These are phyloP conservation scores for Coemansia sp. DNA, from an alignment of 192 early-diverging fungal species.

Conservation along the genomic window DNA sequence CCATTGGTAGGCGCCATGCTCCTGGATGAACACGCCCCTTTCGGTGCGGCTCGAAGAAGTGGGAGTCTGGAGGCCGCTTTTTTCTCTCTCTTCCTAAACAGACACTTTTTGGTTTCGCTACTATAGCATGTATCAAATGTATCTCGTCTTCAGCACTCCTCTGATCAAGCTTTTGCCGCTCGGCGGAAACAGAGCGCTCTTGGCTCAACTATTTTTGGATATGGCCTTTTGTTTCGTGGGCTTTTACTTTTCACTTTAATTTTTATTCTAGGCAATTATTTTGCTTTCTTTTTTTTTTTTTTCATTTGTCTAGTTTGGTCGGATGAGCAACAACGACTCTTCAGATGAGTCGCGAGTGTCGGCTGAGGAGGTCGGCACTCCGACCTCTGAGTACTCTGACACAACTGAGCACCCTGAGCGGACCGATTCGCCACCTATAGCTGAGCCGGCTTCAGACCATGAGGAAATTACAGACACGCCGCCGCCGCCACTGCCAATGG, in stretches of 20 bases:
- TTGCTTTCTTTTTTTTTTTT: neutral
- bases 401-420: conserved; percentile 1
- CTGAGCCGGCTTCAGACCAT: neutral
- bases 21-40: conserved; percentile 18
- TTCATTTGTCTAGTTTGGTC: neutral
- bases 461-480: neutral
- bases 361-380: neutral
- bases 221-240: neutral
- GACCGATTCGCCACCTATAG: neutral
- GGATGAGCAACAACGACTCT: conserved; percentile 1
- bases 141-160: no score
- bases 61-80: neutral
- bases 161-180: no score
- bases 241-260: conserved; percentile 3
- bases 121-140: no score
- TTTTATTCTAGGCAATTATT: neutral
- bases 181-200: no score
- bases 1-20: conserved; percentile 28
- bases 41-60: neutral
- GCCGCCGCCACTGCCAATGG: no score
- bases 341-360: neutral
- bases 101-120: no score
- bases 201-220: neutral
- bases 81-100: no score
- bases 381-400: conserved; percentile 14